Evolutionary conservation across 2,329 filamentous ascomycete genomes (phyloP), one percentile per base, ranked within the genome.

Genomic region (Corniculantispora saksenae): DNA sequence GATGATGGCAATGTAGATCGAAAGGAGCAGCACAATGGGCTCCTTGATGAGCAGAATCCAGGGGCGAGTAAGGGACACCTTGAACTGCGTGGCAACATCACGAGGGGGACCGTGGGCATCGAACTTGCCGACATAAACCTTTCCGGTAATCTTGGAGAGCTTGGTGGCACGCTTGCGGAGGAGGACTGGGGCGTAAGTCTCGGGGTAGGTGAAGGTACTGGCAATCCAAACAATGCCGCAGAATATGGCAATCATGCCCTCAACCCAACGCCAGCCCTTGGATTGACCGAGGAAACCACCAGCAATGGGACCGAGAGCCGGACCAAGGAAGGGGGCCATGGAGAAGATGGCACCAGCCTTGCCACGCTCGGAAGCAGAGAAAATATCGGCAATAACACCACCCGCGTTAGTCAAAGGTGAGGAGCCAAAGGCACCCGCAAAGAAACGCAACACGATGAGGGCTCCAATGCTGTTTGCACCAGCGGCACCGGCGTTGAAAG

Each of bases 381-480:
- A 89, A 76, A 89, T 84, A 71, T 90, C 88, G 48, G 87, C 87
- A 69, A 90, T 85, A 29, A 87, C 82, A 69, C 86, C 88, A 3
- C 86, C 86, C 1, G 84, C 83, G 69, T 89, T 89, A 9, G 86
- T 88, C 66, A 90, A 75, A 1, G 87, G 85, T 0, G 86, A 86
- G 0, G 86, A 85, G 5, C 86, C 88, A 69, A 89, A 89, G 9
- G 84, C 76, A 47, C 88, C 87, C 25, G 85, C 84, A 61, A 92
- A 84, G 77, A 91, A 91, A n/a, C 90, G 85, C 47, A 91, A 79
- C n/a, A 90, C 81, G 38, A 92, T 77, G 2, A 92, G 78, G 1
- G 85, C 84, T 56, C 79, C 79, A 66, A 89, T 86, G 69, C 84
- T 87, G 64, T 84, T 77, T 0, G 84, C 78, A 10, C 83, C 88